Evolutionary conservation across 306 rosid genomes (phyloP).

Genomic region (Oemleria cerasiformis): DNA sequence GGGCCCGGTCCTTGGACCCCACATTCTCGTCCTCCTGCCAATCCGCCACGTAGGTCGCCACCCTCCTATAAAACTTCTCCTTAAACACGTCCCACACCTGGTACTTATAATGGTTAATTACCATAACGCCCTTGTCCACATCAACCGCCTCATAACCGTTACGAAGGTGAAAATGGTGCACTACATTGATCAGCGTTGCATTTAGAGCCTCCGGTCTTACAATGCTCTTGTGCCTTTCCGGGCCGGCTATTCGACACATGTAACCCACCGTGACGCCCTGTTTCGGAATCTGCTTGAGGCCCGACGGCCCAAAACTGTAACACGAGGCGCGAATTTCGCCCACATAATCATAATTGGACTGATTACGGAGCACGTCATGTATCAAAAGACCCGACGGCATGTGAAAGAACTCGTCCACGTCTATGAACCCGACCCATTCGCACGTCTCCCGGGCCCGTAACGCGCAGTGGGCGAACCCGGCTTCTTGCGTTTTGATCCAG

Average conservation of each 20-base stretch:
- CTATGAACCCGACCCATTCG: slow-evolving; percentile 78
- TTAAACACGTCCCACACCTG: slow-evolving; percentile 87
- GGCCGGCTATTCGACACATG: slow-evolving; percentile 44
- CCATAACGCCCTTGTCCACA: slow-evolving; percentile 37
- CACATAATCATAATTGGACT: slow-evolving; percentile 24
- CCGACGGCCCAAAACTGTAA: slow-evolving; percentile 74
- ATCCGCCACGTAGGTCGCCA: slow-evolving; percentile 73
- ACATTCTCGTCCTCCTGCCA: slow-evolving; percentile 59
- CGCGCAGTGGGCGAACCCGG: slow-evolving; percentile 82
- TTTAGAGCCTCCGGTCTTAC: slow-evolving; percentile 66
- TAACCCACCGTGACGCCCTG: slow-evolving; percentile 71
- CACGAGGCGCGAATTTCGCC: slow-evolving; percentile 62
- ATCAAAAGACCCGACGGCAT: slow-evolving; percentile 29
- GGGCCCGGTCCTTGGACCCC: slow-evolving; percentile 74
- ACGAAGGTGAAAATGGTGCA: slow-evolving; percentile 72
- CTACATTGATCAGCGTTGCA: slow-evolving; percentile 62
- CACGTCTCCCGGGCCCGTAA: slow-evolving; percentile 54
- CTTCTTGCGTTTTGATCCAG: slow-evolving; percentile 77
- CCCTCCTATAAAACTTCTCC: slow-evolving; percentile 71
- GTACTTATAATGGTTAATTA: slow-evolving; percentile 80
- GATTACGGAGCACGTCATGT: slow-evolving; percentile 31
- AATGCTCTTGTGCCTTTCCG: slow-evolving; percentile 84
- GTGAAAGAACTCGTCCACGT: slow-evolving; percentile 69
- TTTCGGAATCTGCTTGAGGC: slow-evolving; percentile 33
- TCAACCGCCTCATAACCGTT: slow-evolving; percentile 41